Evolutionary conservation across 352 stramenopile species (phyloP).

Genomic region (Phytophthora pisi): DNA sequence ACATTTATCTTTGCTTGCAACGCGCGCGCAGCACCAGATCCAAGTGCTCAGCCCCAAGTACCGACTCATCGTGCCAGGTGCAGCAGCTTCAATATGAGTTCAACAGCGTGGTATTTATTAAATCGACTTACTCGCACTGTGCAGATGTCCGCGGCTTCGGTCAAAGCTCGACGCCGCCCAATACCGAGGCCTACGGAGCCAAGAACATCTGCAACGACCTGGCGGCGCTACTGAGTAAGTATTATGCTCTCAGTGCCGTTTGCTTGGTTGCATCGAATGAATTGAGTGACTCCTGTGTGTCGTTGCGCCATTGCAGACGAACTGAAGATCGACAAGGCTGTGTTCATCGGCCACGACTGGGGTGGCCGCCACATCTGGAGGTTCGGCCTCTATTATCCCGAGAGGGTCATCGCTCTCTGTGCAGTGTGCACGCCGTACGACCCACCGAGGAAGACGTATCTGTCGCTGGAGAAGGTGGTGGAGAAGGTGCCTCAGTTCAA

Average conservation of each 20-base stretch:
- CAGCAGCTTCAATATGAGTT: not conserved
- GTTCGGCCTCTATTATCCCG: constrained; percentile 61
- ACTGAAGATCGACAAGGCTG: constrained; percentile 51
- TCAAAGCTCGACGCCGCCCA: constrained; percentile 47
- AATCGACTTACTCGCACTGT: not conserved
- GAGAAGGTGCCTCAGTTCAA: constrained; percentile 44
- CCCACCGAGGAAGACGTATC: constrained; percentile 37
- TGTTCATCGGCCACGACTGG: constrained; percentile 77
- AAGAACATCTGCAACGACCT: constrained; percentile 59
- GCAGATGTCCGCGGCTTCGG: constrained; percentile 62
- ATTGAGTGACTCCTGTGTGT: not conserved
- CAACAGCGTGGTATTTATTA: not conserved
- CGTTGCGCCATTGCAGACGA: constrained; percentile 34
- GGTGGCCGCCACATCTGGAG: constrained; percentile 55
- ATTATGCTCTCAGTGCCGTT: not conserved
- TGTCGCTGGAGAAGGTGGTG: constrained; percentile 38
- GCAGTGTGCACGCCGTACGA: constrained; percentile 66
- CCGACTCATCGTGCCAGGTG: constrained; percentile 59
- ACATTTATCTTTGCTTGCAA: no score
- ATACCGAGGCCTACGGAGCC: constrained; percentile 42
- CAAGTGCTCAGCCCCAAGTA: constrained; percentile 46
- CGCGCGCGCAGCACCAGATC: constrained; percentile 48
- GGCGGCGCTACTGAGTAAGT: constrained; percentile 39
- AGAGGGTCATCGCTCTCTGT: constrained; percentile 57
- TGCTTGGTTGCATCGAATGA: not conserved